phyloP scores from a whole-genome alignment of 2,329 filamentous ascomycete genomes.

The Aspergillus hortae region DNA sequence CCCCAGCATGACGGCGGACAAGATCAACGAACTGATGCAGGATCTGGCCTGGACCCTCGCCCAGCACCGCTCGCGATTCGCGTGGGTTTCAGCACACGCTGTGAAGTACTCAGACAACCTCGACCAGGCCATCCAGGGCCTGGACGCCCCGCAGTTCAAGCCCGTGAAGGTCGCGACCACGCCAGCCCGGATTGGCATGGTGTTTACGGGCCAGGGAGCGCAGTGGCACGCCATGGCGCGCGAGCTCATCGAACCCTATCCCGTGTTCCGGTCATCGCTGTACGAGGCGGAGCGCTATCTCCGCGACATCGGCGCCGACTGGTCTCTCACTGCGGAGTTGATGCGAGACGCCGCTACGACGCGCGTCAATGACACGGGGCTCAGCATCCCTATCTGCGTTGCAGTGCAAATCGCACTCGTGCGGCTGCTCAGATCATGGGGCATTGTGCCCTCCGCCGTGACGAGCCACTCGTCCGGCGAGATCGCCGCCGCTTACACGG shows the following conservation, averaged over 20 bases:
- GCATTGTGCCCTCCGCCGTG: not conserved
- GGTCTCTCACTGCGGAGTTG: not conserved
- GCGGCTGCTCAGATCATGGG: not conserved
- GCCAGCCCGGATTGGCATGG: not conserved
- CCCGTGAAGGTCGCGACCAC: no score
- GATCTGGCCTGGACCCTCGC: no score
- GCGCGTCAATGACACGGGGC: not conserved
- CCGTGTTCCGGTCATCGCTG: not conserved
- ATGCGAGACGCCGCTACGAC: no score
- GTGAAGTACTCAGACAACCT: no score
- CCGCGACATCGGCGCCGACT: not conserved
- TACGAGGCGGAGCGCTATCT: not conserved
- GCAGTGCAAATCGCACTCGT: not conserved
- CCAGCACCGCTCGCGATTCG: no score
- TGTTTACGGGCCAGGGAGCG: not conserved
- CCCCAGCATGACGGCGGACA: no score
- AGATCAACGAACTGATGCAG: no score
- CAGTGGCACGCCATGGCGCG: slow-evolving; percentile 4
- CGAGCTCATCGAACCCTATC: not conserved
- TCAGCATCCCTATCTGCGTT: not conserved
- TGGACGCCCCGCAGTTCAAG: no score
- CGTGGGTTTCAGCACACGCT: no score
- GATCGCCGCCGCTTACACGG: not conserved
- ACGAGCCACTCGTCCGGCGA: not conserved
- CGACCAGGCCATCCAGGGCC: no score